These are phyloP conservation scores for Ramichloridium luteum DNA, from an alignment of 2,329 filamentous ascomycete species.

Conservation along the genomic window DNA sequence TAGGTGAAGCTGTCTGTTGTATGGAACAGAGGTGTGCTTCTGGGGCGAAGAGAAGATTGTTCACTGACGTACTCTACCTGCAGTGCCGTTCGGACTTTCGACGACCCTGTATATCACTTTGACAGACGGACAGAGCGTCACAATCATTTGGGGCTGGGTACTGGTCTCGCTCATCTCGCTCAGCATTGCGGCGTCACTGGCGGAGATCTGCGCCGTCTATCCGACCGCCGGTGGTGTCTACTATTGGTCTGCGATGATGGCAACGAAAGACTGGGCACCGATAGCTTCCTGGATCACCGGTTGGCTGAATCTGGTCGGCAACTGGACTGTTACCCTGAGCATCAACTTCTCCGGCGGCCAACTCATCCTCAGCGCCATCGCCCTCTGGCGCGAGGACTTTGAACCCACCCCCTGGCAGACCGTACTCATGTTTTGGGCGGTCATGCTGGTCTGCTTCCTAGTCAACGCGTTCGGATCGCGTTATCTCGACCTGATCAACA, in stretches of 20 bases:
- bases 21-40: too few relatives aligned
- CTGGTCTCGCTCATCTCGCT: conserved; percentile 52
- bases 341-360: conserved; percentile 66
- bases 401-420: conserved; percentile 58
- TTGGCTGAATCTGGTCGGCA: conserved; percentile 62
- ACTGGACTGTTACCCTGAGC: conserved; percentile 52
- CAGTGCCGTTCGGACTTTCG: conserved; percentile 51
- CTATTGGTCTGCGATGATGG: conserved; percentile 57
- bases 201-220: conserved; percentile 58
- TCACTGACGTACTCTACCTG: too few relatives aligned
- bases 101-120: conserved; percentile 59
- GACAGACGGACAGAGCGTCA: conserved; percentile 55
- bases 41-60: too few relatives aligned
- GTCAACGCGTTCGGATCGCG: conserved; percentile 54
- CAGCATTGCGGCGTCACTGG: conserved; percentile 52
- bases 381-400: conserved; percentile 58
- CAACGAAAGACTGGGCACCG: conserved; percentile 52
- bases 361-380: conserved; percentile 54
- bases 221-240: conserved; percentile 59
- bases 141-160: conserved; percentile 59
- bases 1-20: too few relatives aligned
- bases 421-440: conserved; percentile 58
- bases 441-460: conserved; percentile 51
- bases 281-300: conserved; percentile 58
- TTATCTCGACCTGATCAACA: conserved; percentile 57